phyloP scores from a whole-genome alignment of 179 eudicot genomes.

The Beta corolliflora region DNA sequence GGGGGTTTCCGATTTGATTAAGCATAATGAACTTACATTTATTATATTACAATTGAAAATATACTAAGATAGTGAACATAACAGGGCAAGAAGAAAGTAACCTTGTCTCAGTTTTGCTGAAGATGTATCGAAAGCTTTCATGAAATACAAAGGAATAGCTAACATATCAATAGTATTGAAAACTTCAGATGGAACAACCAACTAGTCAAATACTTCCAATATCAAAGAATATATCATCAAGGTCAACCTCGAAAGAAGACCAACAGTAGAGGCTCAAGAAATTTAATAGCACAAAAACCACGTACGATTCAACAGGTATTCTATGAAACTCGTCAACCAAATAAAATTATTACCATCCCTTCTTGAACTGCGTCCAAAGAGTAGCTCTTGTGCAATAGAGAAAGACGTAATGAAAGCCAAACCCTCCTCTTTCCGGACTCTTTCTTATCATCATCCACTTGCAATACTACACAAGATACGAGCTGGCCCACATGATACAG shows the following conservation, averaged over 20 bases:
- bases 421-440: slow-evolving; percentile 76
- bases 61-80: not conserved
- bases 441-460: slow-evolving; percentile 79
- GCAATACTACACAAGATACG: slow-evolving; percentile 78
- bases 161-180: not conserved
- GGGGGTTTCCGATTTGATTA: not conserved
- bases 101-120: not conserved
- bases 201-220: not conserved
- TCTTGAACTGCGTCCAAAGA: slow-evolving; percentile 84
- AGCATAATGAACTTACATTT: not conserved
- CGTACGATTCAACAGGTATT: not conserved
- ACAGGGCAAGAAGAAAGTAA: not conserved
- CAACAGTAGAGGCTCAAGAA: not conserved
- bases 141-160: not conserved
- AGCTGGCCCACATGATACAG: slow-evolving; percentile 83
- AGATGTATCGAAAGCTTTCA: not conserved
- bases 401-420: slow-evolving; percentile 90
- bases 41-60: no score
- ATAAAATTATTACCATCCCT: slow-evolving; percentile 74
- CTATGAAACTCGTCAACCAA: slow-evolving; percentile 8
- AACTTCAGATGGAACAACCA: not conserved
- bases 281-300: not conserved
- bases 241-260: not conserved
- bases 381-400: slow-evolving; percentile 78
- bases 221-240: not conserved